Base-by-base conservation (phyloP, 352 stramenopile species). In the Phytopythium kandeliae region DNA sequence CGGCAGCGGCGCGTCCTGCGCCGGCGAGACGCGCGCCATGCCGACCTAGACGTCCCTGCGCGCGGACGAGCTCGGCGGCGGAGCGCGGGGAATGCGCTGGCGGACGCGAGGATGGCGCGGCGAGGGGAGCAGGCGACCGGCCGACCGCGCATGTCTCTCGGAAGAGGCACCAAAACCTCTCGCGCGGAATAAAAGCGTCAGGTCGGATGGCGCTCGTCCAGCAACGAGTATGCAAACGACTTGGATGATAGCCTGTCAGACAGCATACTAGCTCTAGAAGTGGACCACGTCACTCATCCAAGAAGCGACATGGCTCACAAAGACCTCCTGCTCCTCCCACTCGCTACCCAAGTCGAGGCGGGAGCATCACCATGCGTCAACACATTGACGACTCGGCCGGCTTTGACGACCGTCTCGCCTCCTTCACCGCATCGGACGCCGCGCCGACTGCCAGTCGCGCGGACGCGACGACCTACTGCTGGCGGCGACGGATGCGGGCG, bases 91-190 rank as follows among this genome's bases (percentile, higher is more conserved):
- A n/a, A n/a, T n/a, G n/a, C n/a, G n/a, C n/a, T n/a, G n/a, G n/a
- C n/a, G n/a, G n/a, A n/a, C n/a, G n/a, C n/a, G n/a, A n/a, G n/a
- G n/a, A n/a, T n/a, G n/a, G n/a, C n/a, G n/a, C n/a, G n/a, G 15
- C 21, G 19, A 30, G 24, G 15, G 40, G n/a, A 21, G 19, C 19
- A 9, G 15, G 6, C 19, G 25, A 26, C 11, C 3, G 7, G 38
- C 38, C 6, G 24, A 33, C 16, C 4, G 12, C 24, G 46, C 46
- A 25, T 52, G 46, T 52, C 31, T 31, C 46, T 48, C 24, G 26
- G 35, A 34, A 45, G 21, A 45, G 38, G 13, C 38, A n/a, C 21
- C 11, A 28, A 34, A 43, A 22, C 30, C 46, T 52, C 12, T 38
- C 9, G 4, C 34, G 43, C 24, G 4, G 21, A 25, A 31, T 52